Evolutionary conservation across 495 filamentous ascomycete species (phyloP).

Genomic region (Neurospora cerealis): DNA sequence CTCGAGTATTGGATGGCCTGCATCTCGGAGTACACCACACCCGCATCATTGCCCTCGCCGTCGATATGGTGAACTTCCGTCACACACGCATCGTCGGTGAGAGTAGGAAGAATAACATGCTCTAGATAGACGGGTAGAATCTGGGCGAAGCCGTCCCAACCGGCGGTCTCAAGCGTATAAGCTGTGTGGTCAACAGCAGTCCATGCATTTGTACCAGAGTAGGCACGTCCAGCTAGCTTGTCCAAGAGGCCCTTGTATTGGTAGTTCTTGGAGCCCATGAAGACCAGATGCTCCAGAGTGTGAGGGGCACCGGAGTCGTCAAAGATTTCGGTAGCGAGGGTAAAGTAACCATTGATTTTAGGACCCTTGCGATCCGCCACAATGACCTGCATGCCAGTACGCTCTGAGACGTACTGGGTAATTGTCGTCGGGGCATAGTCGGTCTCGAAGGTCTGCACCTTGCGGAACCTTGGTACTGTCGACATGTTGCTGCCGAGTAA

Average conservation of each 20-base stretch:
- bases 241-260: slow-evolving; percentile 90
- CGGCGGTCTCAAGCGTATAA: slow-evolving; percentile 87
- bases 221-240: slow-evolving; percentile 84
- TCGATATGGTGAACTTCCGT: slow-evolving; percentile 97
- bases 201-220: slow-evolving; percentile 94
- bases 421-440: slow-evolving; percentile 81
- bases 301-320: slow-evolving; percentile 95
- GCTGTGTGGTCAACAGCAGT: slow-evolving; percentile 93
- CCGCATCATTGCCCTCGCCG: slow-evolving; percentile 85
- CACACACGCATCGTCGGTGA: slow-evolving; percentile 87
- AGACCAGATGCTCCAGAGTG: slow-evolving; percentile 91
- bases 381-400: slow-evolving; percentile 88
- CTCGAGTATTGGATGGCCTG: slow-evolving; percentile 83
- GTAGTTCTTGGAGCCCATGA: slow-evolving; percentile 96
- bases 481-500: slow-evolving; percentile 17
- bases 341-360: slow-evolving; percentile 89
- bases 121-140: slow-evolving; percentile 94
- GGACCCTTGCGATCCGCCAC: slow-evolving; percentile 88
- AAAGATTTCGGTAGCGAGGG: slow-evolving; percentile 92
- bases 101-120: slow-evolving; percentile 80
- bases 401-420: slow-evolving; percentile 68
- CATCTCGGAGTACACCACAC: slow-evolving; percentile 99
- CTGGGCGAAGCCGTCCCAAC: slow-evolving; percentile 92
- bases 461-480: slow-evolving; percentile 57
- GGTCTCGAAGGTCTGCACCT: slow-evolving; percentile 70